Evolutionary conservation across 768 basidiomycete species (phyloP), one percentile per base, ranked within the genome.

Genomic region (Coprinellus aureogranulatus): DNA sequence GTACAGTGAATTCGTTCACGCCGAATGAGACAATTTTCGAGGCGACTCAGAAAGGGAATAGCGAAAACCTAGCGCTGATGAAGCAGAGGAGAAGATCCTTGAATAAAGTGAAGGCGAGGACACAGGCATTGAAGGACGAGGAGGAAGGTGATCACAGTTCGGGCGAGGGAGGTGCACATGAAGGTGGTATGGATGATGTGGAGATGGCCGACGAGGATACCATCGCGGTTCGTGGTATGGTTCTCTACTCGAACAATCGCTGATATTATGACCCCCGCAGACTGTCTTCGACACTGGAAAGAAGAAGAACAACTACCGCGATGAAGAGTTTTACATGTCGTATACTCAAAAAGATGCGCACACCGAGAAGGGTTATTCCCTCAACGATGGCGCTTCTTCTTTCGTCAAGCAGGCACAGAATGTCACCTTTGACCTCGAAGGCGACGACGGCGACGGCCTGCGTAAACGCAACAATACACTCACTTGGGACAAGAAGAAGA

Each of bases 401-500:
- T 96, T 98, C 65, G 84, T 83, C 27, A 86, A 87, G 63, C 94
- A 96, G 76, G 93, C 93, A 4, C 81, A 81, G 22, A 81, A 81
- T 27, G 87, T 86, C 8, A 81, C 89, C 0, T 92, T 98, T 60
- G 94, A 97, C 70, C 80, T 98, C 26, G 76, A 84, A 2, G 87
- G 85, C 14, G 92, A 98, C 64, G 90, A 93, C 46, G 87, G 81
- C 8, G 70, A 79, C 11, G 78, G 81, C 10, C 50, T 45, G 2
- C 76, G 80, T 34, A 61, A 63, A 22, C 80, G 83, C 31, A 81
- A 83, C 51, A 85, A 81, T 39, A 88, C 86, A 54, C 68, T 92
- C 66, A 87, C 80, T 27, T 99, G 97, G 97, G 94, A 98, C 73
- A 91, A 92, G 67, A 95, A 94, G 75, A 95, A 92, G 75, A 97